Evolutionary conservation across 331 rosid species (phyloP).

Genomic region (Rhamnella rubrinervis): DNA sequence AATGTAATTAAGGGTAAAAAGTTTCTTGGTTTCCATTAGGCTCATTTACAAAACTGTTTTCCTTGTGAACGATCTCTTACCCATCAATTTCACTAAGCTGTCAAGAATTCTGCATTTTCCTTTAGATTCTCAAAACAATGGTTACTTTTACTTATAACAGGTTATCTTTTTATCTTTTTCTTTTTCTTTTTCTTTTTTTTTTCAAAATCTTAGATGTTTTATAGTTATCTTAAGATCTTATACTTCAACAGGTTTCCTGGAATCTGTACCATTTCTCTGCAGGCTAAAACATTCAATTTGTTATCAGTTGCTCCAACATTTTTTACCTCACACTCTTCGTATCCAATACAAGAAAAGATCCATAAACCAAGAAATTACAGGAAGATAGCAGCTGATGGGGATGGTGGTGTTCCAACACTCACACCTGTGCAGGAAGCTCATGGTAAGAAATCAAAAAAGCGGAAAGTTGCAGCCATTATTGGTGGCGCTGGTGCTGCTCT

Average conservation of each 20-base stretch:
- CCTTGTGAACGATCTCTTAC: neutral
- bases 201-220: neutral
- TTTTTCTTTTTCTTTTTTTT: no score
- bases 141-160: neutral
- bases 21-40: no score
- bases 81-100: neutral
- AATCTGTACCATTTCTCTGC: conserved; percentile 25
- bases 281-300: conserved; percentile 15
- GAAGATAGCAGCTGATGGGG: conserved; percentile 34
- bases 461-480: conserved; percentile 35
- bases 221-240: conserved; percentile 6
- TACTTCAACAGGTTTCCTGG: conserved; percentile 25
- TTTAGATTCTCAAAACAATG: neutral
- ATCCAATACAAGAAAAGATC: conserved; percentile 14
- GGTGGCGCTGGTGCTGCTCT: conserved; percentile 51
- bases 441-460: conserved; percentile 34
- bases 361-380: conserved; percentile 27
- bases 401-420: conserved; percentile 46
- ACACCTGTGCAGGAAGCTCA: conserved; percentile 38
- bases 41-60: neutral
- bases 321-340: conserved; percentile 9
- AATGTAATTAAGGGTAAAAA: neutral
- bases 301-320: conserved; percentile 20
- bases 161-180: no score
- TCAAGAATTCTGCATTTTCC: neutral